These are phyloP conservation scores for Leccinum fibrillosum DNA, from an alignment of 768 basidiomycete species.

Conservation along the genomic window DNA sequence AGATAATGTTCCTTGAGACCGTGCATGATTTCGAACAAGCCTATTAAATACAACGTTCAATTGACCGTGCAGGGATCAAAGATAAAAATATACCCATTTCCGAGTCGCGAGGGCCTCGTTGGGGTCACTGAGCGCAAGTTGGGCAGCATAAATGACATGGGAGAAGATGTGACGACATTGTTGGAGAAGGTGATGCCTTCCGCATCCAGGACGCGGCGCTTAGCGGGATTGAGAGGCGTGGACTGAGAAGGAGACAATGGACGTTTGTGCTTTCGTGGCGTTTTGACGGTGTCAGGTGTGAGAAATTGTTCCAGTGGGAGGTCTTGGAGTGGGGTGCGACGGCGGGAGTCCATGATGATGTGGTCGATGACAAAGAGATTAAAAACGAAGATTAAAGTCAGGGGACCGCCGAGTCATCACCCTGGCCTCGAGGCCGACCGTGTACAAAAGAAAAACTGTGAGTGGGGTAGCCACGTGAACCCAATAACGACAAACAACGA, in stretches of 20 bases:
- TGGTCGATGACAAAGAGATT: conserved; percentile 6
- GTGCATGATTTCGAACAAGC: conserved; percentile 5
- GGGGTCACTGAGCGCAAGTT: conserved; percentile 26
- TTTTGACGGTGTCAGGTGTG: conserved; percentile 28
- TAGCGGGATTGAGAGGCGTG: conserved; percentile 55
- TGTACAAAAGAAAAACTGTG: conserved; percentile 17
- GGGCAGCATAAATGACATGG: conserved; percentile 30
- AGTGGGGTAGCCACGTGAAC: conserved; percentile 1
- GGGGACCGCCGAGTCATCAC: conserved; percentile 24
- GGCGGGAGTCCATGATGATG: conserved; percentile 23
- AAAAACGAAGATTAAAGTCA: conserved; percentile 20
- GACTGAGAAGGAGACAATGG: conserved; percentile 55
- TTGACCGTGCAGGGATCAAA: conserved; percentile 26
- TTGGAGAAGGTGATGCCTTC: conserved; percentile 45
- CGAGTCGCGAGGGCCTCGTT: conserved; percentile 31
- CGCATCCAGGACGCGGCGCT: conserved; percentile 60
- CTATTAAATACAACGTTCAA: conserved; percentile 28
- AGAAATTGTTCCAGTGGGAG: conserved; percentile 58
- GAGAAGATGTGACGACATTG: conserved; percentile 15
- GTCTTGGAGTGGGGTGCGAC: conserved; percentile 54
- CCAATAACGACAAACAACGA: conserved; percentile 24
- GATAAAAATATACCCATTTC: conserved; percentile 29
- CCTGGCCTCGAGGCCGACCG: conserved; percentile 17
- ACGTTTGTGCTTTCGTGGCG: conserved; percentile 49
- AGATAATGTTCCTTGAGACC: conserved; percentile 8